Evolutionary conservation across 1,284 basidiomycete species (phyloP).

Genomic region (Melampsora larici-populina): DNA sequence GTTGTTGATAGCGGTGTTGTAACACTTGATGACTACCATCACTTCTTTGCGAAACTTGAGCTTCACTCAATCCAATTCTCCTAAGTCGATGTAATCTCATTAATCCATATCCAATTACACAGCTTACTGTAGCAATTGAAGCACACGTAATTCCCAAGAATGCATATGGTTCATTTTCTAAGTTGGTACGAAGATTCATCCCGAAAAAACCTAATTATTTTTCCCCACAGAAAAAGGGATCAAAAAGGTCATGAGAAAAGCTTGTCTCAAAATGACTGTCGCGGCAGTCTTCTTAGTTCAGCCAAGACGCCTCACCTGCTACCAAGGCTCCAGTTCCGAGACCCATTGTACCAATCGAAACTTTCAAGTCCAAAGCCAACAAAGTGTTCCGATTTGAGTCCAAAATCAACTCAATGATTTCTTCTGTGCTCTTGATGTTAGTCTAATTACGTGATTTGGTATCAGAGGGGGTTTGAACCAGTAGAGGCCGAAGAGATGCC

Average conservation of each 20-base stretch:
- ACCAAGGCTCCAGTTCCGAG: constrained; percentile 87
- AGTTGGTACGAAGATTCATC: constrained; percentile 28
- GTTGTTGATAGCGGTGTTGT: not conserved
- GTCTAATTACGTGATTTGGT: constrained; percentile 57
- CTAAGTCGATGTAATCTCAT: constrained; percentile 21
- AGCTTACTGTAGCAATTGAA: not conserved
- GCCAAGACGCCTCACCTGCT: constrained; percentile 69
- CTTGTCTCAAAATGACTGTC: not conserved
- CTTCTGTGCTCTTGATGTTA: constrained; percentile 92
- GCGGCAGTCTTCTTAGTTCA: not conserved
- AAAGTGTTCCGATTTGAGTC: constrained; percentile 93
- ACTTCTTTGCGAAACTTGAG: not conserved
- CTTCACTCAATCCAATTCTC: constrained; percentile 14
- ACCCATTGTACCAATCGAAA: constrained; percentile 89
- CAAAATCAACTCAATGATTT: constrained; percentile 93
- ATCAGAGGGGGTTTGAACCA: not conserved
- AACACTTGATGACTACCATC: not conserved
- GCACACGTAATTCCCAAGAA: constrained; percentile 6
- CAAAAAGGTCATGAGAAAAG: not conserved
- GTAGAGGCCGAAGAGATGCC: not conserved
- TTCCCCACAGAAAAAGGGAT: not conserved
- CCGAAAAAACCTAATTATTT: constrained; percentile 31
- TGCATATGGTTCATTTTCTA: constrained; percentile 31
- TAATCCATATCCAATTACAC: constrained; percentile 13
- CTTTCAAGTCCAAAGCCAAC: constrained; percentile 84